Conservation (phyloP, 306 rosid genomes). For the Castanea sativa region DNA sequence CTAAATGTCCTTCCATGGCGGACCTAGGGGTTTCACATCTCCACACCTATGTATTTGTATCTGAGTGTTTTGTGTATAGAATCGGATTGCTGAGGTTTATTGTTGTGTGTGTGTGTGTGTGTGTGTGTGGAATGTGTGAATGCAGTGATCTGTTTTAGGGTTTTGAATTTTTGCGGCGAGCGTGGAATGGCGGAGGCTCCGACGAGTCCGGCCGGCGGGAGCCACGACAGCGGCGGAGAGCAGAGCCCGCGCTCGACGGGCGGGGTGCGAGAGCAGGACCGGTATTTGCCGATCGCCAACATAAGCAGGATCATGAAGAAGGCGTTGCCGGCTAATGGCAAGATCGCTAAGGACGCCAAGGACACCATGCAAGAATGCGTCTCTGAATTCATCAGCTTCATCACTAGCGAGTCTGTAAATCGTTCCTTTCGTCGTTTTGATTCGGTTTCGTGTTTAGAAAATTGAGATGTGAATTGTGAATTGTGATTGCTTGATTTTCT, state of each 20-base stretch:
- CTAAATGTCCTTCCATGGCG: slow-evolving; percentile 4
- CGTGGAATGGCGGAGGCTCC: slow-evolving; percentile 70
- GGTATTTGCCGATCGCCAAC: slow-evolving; percentile 82
- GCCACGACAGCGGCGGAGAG: slow-evolving; percentile 88
- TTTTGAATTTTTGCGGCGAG: slow-evolving; percentile 1
- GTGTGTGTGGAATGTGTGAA: background rate
- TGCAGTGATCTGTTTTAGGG: slow-evolving; percentile 25
- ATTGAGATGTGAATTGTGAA: background rate
- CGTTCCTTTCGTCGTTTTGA: background rate
- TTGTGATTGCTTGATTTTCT: background rate
- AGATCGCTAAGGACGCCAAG: slow-evolving; percentile 90
- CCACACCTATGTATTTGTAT: background rate
- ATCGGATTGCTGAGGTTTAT: background rate
- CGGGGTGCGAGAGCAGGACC: slow-evolving; percentile 67
- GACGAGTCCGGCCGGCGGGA: slow-evolving; percentile 58
- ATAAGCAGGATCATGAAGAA: slow-evolving; percentile 96
- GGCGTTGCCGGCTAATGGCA: slow-evolving; percentile 76
- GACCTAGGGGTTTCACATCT: slow-evolving; percentile 30
- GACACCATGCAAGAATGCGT: slow-evolving; percentile 90
- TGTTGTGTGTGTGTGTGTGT: background rate
- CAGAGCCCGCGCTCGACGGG: slow-evolving; percentile 57
- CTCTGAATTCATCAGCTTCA: slow-evolving; percentile 86
- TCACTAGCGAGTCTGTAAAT: slow-evolving; percentile 77
- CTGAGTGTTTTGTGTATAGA: background rate
- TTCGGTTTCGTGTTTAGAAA: background rate